A percentile compares a stretch with the other conserved stretches of the same genome.
phyloP scores from a whole-genome alignment of 495 filamentous ascomycete species.

The Penicillium subrubescens region DNA sequence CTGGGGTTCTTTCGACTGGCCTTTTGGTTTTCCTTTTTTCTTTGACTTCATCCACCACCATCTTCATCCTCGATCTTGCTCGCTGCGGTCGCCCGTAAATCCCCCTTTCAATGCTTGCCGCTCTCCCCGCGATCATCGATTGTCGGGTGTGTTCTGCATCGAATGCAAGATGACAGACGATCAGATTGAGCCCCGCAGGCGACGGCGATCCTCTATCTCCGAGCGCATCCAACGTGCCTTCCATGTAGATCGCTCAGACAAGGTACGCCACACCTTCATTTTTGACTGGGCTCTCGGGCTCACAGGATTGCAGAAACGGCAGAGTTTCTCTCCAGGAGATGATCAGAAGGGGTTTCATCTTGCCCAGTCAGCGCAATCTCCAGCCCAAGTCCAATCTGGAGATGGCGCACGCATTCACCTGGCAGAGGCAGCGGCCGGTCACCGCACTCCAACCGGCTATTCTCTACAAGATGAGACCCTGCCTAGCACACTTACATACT shows the following conservation, averaged over 20 bases:
- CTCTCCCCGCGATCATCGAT: not conserved
- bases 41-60: not conserved
- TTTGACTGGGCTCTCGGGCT: not conserved
- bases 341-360: not conserved
- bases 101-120: too few species aligned
- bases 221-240: conserved; percentile 41
- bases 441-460: conserved; percentile 3
- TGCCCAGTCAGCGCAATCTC: not conserved
- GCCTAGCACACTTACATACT: conserved; percentile 22
- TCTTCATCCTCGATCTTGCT: not conserved
- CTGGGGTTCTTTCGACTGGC: not conserved
- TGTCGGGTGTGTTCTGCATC: not conserved
- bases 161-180: conserved; percentile 18
- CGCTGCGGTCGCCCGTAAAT: not conserved
- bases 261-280: conserved; percentile 21
- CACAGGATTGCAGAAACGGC: conserved; percentile 27
- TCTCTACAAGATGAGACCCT: conserved; percentile 18
- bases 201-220: conserved; percentile 39
- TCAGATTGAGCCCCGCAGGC: conserved; percentile 23
- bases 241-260: conserved; percentile 27
- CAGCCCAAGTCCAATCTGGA: conserved; percentile 3
- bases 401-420: conserved; percentile 2
- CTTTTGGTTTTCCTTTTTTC: not conserved
- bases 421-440: conserved; percentile 10
- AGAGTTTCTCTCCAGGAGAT: conserved; percentile 7